Percentiles rank a stretch among this genome's conserved stretches.
phyloP scores from a whole-genome alignment of 768 basidiomycete species.

The Tulasnella sp. region DNA sequence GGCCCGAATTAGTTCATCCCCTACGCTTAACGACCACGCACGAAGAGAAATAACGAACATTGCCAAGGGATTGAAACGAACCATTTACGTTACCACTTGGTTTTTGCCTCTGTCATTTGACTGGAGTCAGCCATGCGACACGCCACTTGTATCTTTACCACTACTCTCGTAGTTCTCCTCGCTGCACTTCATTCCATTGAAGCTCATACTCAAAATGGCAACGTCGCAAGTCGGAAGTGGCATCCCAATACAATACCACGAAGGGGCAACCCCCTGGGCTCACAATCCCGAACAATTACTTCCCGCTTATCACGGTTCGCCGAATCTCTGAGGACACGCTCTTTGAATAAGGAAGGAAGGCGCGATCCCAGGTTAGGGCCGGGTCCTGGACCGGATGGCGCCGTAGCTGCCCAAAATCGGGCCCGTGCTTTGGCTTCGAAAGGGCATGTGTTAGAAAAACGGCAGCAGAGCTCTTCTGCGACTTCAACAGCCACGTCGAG shows the following conservation, averaged over 20 bases:
- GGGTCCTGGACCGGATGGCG: slow-evolving; percentile 2
- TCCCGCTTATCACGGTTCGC: no score
- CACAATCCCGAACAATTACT: no score
- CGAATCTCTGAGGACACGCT: background rate
- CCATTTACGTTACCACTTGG: no score
- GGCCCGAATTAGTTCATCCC: no score
- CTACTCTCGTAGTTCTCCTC: no score
- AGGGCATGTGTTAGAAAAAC: slow-evolving; percentile 1
- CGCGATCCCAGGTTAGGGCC: slow-evolving; percentile 8
- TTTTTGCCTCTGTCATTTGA: no score
- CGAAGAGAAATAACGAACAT: background rate
- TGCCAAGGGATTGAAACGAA: background rate
- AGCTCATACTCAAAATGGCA: background rate
- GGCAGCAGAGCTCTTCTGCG: background rate
- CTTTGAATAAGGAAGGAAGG: background rate
- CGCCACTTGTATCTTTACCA: no score
- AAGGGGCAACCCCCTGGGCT: background rate
- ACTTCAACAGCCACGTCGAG: background rate
- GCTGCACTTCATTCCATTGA: no score
- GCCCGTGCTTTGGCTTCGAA: background rate
- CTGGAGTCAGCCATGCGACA: no score
- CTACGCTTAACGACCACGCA: background rate
- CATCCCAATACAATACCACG: background rate
- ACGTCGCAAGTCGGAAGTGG: background rate
- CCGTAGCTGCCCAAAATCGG: background rate